phyloP scores from a whole-genome alignment of 768 basidiomycete species.

The Russula earlei region DNA sequence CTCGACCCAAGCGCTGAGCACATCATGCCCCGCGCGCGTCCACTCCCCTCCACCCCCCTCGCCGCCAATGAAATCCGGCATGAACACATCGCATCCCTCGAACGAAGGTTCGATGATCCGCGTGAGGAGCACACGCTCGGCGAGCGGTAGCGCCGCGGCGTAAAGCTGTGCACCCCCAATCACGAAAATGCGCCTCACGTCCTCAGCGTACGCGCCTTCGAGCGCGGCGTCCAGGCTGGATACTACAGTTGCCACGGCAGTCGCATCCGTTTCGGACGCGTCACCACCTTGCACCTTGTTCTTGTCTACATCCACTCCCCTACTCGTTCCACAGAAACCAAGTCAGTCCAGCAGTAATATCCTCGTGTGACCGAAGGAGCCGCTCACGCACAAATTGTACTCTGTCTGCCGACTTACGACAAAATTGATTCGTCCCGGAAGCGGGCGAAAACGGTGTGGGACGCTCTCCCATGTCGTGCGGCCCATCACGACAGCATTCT shows the following conservation, averaged over 20 bases:
- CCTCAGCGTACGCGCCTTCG: slow-evolving; percentile 35
- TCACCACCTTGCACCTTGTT: not conserved
- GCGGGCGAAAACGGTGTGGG: slow-evolving; percentile 72
- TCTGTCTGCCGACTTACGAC: slow-evolving; percentile 56
- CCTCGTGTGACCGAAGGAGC: not conserved
- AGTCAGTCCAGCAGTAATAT: slow-evolving; percentile 8
- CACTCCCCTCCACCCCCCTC: slow-evolving; percentile 32
- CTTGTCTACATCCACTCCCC: not conserved
- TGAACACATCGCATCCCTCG: slow-evolving; percentile 77
- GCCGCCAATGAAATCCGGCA: slow-evolving; percentile 55
- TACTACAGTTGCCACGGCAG: slow-evolving; percentile 31
- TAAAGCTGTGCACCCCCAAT: slow-evolving; percentile 92
- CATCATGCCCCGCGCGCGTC: slow-evolving; percentile 49
- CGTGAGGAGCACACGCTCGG: slow-evolving; percentile 83
- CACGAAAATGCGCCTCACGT: slow-evolving; percentile 43
- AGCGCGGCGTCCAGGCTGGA: slow-evolving; percentile 31
- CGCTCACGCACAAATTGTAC: slow-evolving; percentile 50
- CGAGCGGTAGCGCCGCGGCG: slow-evolving; percentile 49
- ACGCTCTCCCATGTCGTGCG: slow-evolving; percentile 98
- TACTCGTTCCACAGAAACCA: not conserved
- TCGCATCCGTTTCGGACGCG: not conserved
- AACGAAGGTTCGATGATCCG: slow-evolving; percentile 68
- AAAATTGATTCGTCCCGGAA: slow-evolving; percentile 66
- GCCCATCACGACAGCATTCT: slow-evolving; percentile 89
- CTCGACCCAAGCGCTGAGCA: slow-evolving; percentile 68